These are phyloP conservation scores for Centella asiatica DNA, from an alignment of 129 eudicot genomes.

Conservation along the genomic window DNA sequence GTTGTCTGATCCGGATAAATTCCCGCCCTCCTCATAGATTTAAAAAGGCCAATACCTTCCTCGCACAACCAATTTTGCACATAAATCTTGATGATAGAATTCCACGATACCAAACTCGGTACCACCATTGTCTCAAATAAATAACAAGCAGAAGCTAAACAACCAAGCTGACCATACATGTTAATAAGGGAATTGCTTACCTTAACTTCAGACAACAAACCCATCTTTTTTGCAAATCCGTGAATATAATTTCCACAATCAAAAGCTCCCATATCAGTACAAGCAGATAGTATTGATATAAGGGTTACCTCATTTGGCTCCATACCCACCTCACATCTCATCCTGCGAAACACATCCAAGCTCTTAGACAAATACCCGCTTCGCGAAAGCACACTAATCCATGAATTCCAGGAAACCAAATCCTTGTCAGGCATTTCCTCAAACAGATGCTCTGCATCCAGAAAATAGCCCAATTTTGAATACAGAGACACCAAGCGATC, in stretches of 20 bases:
- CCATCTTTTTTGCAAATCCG: conserved; percentile 33
- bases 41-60: conserved; percentile 22
- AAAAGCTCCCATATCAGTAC: conserved; percentile 14
- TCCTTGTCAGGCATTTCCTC: conserved; percentile 47
- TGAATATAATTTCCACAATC: conserved; percentile 34
- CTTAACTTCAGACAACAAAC: conserved; percentile 28
- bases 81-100: conserved; percentile 32
- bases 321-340: conserved; percentile 27
- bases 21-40: conserved; percentile 27
- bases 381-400: conserved; percentile 26
- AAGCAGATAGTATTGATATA: conserved; percentile 31
- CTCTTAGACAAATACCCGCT: conserved; percentile 25
- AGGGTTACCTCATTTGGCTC: conserved; percentile 45
- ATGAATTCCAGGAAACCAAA: conserved; percentile 44
- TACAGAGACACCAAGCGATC: conserved; percentile 45
- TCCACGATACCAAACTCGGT: conserved; percentile 47
- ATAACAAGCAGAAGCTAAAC: conserved; percentile 7
- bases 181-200: conserved; percentile 34
- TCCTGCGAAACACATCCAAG: conserved; percentile 23
- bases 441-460: conserved; percentile 36
- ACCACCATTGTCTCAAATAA: conserved; percentile 24
- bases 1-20: conserved; percentile 44
- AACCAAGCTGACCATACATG: conserved; percentile 44
- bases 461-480: conserved; percentile 13
- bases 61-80: conserved; percentile 19